Base-by-base conservation (phyloP, 805 yeast species). In the Wickerhamiella kurtzmanii region DNA sequence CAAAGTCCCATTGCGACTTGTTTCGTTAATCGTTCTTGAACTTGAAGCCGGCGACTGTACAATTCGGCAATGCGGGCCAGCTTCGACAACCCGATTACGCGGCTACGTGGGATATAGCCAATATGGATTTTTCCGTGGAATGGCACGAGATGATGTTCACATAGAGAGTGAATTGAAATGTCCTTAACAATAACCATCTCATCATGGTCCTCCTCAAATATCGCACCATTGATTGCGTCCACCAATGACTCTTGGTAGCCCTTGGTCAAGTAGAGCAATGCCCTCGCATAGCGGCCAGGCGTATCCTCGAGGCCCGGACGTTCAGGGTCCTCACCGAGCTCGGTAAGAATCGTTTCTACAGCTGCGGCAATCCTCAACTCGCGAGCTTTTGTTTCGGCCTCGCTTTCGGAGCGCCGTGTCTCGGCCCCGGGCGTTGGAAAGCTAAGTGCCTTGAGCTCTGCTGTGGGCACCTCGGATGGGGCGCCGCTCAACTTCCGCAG, bases 101-200 rank as follows among this genome's bases (percentile, higher is more conserved):
- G 76, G 59, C 85, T 85, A 64, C 86, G 84, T 51, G 98, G 98
- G 54, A 92, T 88, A 67, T 92, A 92, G n/a, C 94, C 98, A 54
- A 92, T 92, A 60, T 89, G 96, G 46, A 89, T 94, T 60, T 89
- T 92, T 48, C 99, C 99, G 58, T 79, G 84, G 63, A 92, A 92
- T 19, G 99, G 99, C 22, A 94, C 99, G 58, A 92, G 69, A 66
- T 92, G 99, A 64, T 92, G 99, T 66, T 92, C 99, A 66, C 99
- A 92, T 46, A 92, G 70, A 2, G 96, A 85, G 63, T 80, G 83
- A 46, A 92, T 76, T 56, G 86, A 95, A 48, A 92, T 92, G 64
- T 92, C 96, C 60, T 89, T 75, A 21, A 92, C 98, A 53, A 92
- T 88, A 43, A 92, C 97, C 97, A 92, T 92, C 62, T 92, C 99